phyloP scores from a whole-genome alignment of 352 stramenopile species.

The Pythium utonaiense region DNA sequence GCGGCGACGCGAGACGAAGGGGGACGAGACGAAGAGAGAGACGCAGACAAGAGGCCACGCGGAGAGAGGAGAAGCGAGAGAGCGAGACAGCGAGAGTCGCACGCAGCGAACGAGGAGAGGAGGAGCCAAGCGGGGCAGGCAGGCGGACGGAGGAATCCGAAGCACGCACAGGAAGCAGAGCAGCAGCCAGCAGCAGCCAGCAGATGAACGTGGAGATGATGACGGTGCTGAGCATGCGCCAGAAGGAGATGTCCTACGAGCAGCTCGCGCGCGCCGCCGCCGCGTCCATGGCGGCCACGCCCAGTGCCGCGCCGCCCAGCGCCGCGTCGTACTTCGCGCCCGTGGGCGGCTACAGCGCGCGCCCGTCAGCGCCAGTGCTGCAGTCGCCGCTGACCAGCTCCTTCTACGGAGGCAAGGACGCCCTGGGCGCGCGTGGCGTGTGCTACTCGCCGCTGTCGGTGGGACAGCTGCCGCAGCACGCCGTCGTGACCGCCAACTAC shows the following conservation, averaged over 20 bases:
- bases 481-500: conserved; percentile 25
- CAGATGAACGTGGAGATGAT: conserved; percentile 52
- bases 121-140: conserved; percentile 4
- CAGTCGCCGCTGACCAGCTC: neutral
- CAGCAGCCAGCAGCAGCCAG: neutral
- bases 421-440: neutral
- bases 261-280: conserved; percentile 38
- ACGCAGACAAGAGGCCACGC: no score
- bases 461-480: conserved; percentile 35
- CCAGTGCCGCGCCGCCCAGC: conserved; percentile 2
- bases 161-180: neutral
- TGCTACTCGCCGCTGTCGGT: conserved; percentile 53
- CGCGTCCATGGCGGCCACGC: conserved; percentile 1
- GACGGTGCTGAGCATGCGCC: conserved; percentile 77
- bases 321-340: conserved; percentile 4
- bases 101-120: conserved; percentile 3
- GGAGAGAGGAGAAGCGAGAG: no score
- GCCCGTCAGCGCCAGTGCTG: neutral
- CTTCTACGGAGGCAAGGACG: conserved; percentile 4
- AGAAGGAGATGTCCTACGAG: conserved; percentile 82
- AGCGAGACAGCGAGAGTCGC: neutral
- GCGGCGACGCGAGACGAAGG: no score
- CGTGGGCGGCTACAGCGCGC: conserved; percentile 5
- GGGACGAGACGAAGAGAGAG: no score
- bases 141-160: neutral